Evolutionary conservation across 768 basidiomycete species (phyloP).

Genomic region (Suillus paluster): DNA sequence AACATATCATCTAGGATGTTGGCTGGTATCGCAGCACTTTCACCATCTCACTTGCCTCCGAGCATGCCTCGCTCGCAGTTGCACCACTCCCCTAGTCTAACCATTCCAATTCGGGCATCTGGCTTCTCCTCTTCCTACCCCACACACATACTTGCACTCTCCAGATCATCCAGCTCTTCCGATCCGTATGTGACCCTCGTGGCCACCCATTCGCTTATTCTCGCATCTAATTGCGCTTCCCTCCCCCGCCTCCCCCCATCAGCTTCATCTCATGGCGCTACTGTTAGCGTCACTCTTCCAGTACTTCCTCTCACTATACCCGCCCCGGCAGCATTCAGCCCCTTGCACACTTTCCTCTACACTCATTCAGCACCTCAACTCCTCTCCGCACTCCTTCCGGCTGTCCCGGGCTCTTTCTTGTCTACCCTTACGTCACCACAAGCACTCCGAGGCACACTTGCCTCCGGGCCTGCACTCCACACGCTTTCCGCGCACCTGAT

Average conservation of each 20-base stretch:
- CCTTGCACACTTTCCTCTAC: constrained; percentile 69
- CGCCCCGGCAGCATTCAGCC: constrained; percentile 61
- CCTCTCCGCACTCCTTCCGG: constrained; percentile 51
- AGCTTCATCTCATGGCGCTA: constrained; percentile 35
- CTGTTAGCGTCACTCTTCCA: constrained; percentile 52
- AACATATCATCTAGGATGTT: constrained; percentile 42
- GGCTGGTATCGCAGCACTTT: constrained; percentile 48
- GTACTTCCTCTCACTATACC: constrained; percentile 68
- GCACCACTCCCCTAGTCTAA: constrained; percentile 33
- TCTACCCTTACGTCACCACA: constrained; percentile 35
- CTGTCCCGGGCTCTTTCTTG: constrained; percentile 31
- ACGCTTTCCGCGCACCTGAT: constrained; percentile 58
- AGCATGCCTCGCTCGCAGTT: constrained; percentile 36
- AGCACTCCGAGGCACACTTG: constrained; percentile 44
- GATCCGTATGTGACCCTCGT: constrained; percentile 50
- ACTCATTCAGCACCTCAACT: constrained; percentile 57
- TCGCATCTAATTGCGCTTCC: constrained; percentile 70
- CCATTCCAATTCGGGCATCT: constrained; percentile 36
- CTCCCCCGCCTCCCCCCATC: constrained; percentile 58
- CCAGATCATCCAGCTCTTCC: constrained; percentile 27
- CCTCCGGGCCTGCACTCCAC: constrained; percentile 57
- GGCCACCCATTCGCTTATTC: constrained; percentile 71
- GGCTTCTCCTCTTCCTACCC: constrained; percentile 38
- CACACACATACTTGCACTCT: constrained; percentile 59
- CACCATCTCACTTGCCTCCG: constrained; percentile 47